Percentiles rank a stretch among this genome's conserved stretches.
Conservation (phyloP, 2,329 filamentous ascomycete species). For the Penicillium sp. region DNA sequence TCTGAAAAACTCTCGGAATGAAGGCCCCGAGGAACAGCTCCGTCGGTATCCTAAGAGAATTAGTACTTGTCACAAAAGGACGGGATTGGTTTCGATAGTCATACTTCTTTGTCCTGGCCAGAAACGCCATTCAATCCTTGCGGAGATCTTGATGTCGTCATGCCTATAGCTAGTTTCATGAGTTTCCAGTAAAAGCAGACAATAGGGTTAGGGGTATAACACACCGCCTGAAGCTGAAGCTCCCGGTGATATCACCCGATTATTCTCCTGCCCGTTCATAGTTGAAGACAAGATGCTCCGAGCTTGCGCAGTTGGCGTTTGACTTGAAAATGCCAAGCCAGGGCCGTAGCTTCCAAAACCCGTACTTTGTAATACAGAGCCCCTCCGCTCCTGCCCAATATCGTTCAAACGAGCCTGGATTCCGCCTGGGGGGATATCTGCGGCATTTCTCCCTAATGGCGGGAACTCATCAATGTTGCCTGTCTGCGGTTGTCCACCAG, state of each 20-base stretch:
- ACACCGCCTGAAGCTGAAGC: slow-evolving; percentile 26
- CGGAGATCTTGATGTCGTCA: slow-evolving; percentile 39
- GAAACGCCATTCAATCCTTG: slow-evolving; percentile 41
- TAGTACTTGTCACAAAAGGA: not conserved
- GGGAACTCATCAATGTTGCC: slow-evolving; percentile 60
- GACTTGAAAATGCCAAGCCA: slow-evolving; percentile 41
- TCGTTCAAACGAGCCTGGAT: slow-evolving; percentile 38
- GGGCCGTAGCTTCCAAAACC: slow-evolving; percentile 40
- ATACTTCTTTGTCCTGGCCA: slow-evolving; percentile 41
- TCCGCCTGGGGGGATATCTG: slow-evolving; percentile 9
- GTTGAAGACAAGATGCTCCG: slow-evolving; percentile 28
- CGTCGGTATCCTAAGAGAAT: slow-evolving; percentile 32
- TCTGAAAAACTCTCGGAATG: slow-evolving; percentile 29
- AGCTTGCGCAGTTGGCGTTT: slow-evolving; percentile 34
- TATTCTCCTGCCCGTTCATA: slow-evolving; percentile 36
- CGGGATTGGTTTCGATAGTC: not conserved
- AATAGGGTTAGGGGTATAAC: slow-evolving; percentile 9
- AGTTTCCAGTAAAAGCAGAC: not conserved
- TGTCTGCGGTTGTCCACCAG: slow-evolving; percentile 50
- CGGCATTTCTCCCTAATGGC: slow-evolving; percentile 51
- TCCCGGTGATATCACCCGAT: slow-evolving; percentile 35
- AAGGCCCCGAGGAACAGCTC: slow-evolving; percentile 27
- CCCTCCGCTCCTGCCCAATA: slow-evolving; percentile 48
- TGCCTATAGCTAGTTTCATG: slow-evolving; percentile 22
- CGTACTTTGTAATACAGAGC: slow-evolving; percentile 49